Evolutionary conservation across 2,329 filamentous ascomycete species (phyloP).

Genomic region (Colletotrichum horii): DNA sequence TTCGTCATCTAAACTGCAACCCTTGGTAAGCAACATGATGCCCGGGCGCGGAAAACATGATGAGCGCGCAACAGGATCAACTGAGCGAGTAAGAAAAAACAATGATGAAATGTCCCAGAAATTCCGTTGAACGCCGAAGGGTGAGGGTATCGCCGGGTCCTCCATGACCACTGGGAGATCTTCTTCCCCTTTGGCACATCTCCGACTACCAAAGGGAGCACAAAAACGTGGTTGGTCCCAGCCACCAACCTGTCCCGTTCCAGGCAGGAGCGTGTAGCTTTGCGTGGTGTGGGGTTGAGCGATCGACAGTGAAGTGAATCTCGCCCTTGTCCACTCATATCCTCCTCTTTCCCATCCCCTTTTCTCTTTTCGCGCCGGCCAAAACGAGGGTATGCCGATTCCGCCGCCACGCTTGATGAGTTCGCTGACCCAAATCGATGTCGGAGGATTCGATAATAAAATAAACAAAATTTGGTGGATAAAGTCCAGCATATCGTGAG

Average conservation of each 20-base stretch:
- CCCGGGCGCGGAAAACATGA: neutral
- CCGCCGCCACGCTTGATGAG: neutral
- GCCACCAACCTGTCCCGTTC: slow-evolving; percentile 3
- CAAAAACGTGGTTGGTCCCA: neutral
- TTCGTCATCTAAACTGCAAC: slow-evolving; percentile 8
- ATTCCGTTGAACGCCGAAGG: slow-evolving; percentile 20
- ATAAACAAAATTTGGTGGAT: neutral
- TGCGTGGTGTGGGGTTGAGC: neutral
- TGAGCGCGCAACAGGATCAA: neutral
- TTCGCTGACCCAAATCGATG: neutral
- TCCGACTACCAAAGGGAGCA: neutral
- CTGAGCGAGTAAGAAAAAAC: neutral
- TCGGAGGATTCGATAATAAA: neutral
- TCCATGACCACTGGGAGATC: slow-evolving; percentile 16
- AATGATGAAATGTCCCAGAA: neutral
- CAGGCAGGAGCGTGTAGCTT: neutral
- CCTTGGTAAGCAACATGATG: neutral
- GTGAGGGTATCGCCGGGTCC: slow-evolving; percentile 24
- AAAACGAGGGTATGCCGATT: neutral
- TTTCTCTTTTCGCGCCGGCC: neutral
- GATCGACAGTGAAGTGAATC: slow-evolving; percentile 8
- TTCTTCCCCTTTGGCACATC: slow-evolving; percentile 7
- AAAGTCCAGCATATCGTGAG: slow-evolving; percentile 16
- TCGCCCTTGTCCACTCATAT: neutral
- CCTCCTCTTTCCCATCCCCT: neutral